Base-by-base conservation (phyloP, 2,329 filamentous ascomycete genomes). In the Colletotrichum musae region DNA sequence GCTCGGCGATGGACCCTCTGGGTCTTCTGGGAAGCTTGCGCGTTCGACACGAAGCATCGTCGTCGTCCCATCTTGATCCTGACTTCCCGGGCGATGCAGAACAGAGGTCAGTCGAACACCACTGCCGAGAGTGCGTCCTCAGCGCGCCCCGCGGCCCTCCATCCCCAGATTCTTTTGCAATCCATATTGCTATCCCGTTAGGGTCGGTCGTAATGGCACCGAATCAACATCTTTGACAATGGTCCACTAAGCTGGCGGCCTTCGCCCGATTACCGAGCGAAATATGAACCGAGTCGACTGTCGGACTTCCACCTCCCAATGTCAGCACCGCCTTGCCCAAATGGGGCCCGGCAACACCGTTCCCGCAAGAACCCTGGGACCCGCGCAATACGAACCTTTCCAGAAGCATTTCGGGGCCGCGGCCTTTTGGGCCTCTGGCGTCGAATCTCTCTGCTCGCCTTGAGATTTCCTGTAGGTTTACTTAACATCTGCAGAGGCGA, bases 351-450 rank as follows among this genome's bases (percentile, higher is more conserved):
- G 54, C 66, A 28, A 54, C 61, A 53, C 61, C 54, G 66, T 58
- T 58, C 21, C 61, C 48, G 53, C 54, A 36, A 39, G 43, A 28
- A 56, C n/a, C 28, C 60, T n/a, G 21, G 28, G 32, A 54, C 41
- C 54, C 39, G 28, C 50, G 54, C 39, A 48, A 68, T 68, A 56
- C 66, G 61, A 68, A 54, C 12, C 28, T 16, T 53, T 41, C 52
- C 54, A 64, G 47, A 59, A 58, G 43, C 51, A 48, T 16, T 57
- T 50, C 28, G 45, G 10, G 43, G 28, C 61, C 10, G 45, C 61
- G 48, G 32, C 18, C 36, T 51, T 45, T 16, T 36, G 56, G 48
- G 32, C 18, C 36, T 51, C 53, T 16, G 47, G 56, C 12, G 39
- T 32, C 50, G 41, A 24, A 28, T 21, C 47, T 62, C 51, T 57